phyloP scores from a whole-genome alignment of 495 filamentous ascomycete species.

The Trichocladium uniseriatum region DNA sequence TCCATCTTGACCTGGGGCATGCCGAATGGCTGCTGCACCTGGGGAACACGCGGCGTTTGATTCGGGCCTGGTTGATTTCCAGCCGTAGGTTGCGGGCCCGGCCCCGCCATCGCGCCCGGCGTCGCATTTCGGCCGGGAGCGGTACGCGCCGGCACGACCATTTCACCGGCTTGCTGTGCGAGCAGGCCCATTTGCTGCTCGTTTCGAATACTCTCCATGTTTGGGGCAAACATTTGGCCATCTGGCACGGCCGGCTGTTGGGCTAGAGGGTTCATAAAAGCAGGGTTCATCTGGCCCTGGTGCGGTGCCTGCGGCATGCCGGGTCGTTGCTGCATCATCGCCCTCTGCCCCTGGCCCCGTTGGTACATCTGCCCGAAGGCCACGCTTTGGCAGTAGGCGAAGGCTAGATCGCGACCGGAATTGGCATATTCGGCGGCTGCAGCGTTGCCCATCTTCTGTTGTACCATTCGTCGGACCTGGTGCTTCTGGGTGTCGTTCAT shows the following conservation, averaged over 20 bases:
- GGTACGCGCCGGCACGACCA: slow-evolving; percentile 42
- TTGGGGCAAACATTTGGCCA: slow-evolving; percentile 31
- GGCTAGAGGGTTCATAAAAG: slow-evolving; percentile 24
- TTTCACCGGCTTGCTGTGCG: slow-evolving; percentile 41
- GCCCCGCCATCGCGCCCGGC: slow-evolving; percentile 31
- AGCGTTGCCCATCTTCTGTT: slow-evolving; percentile 17
- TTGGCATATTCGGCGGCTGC: slow-evolving; percentile 24
- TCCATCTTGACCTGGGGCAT: slow-evolving; percentile 35
- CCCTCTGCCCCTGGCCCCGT: background rate
- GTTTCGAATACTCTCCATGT: slow-evolving; percentile 41
- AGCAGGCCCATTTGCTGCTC: slow-evolving; percentile 38
- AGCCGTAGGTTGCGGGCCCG: slow-evolving; percentile 28
- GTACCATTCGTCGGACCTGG: slow-evolving; percentile 25
- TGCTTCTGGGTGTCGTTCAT: slow-evolving; percentile 27
- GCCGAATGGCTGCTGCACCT: slow-evolving; percentile 30
- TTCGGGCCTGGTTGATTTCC: slow-evolving; percentile 27
- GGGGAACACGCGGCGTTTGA: slow-evolving; percentile 28
- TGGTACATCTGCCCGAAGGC: slow-evolving; percentile 15
- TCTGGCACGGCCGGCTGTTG: slow-evolving; percentile 29
- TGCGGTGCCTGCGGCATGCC: slow-evolving; percentile 22
- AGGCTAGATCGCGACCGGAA: slow-evolving; percentile 31
- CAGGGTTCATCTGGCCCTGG: slow-evolving; percentile 31
- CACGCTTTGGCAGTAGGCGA: slow-evolving; percentile 34
- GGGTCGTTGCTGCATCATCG: slow-evolving; percentile 2
- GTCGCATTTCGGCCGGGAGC: slow-evolving; percentile 37